phyloP scores from a whole-genome alignment of 2,329 filamentous ascomycete species.

The Talaromyces sp. region DNA sequence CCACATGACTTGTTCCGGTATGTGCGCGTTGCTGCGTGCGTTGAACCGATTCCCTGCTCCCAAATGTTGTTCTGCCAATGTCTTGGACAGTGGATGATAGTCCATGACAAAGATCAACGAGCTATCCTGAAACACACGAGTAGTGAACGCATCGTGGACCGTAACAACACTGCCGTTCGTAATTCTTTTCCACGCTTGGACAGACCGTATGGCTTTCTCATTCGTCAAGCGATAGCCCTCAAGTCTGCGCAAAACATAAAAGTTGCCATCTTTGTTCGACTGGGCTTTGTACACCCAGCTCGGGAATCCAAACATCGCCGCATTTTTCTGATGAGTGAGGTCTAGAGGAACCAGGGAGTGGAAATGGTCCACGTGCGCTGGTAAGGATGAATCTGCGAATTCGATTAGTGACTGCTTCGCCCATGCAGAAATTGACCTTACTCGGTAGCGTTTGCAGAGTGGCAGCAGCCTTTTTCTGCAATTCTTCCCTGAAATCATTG shows the following conservation, averaged over 20 bases:
- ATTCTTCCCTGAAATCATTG: slow-evolving; percentile 79
- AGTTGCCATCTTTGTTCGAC: slow-evolving; percentile 80
- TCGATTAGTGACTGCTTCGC: slow-evolving; percentile 9
- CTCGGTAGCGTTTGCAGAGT: slow-evolving; percentile 80
- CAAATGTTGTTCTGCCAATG: slow-evolving; percentile 74
- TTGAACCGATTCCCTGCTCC: slow-evolving; percentile 39
- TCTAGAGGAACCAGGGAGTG: slow-evolving; percentile 90
- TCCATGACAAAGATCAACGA: slow-evolving; percentile 92
- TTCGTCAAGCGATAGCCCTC: slow-evolving; percentile 88
- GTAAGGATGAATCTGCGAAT: slow-evolving; percentile 62
- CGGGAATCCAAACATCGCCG: slow-evolving; percentile 76
- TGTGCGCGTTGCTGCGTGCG: slow-evolving; percentile 42
- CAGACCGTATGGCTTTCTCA: slow-evolving; percentile 79
- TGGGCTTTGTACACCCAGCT: slow-evolving; percentile 96
- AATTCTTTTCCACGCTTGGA: slow-evolving; percentile 86
- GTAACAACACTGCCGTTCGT: slow-evolving; percentile 78
- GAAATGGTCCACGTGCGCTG: slow-evolving; percentile 75
- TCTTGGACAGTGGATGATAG: slow-evolving; percentile 88
- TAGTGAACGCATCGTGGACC: slow-evolving; percentile 89
- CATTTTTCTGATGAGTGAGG: slow-evolving; percentile 72
- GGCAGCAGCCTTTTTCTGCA: slow-evolving; percentile 84
- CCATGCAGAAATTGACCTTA: slow-evolving; percentile 38
- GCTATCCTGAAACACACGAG: slow-evolving; percentile 86
- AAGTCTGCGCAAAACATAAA: slow-evolving; percentile 81
- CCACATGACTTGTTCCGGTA: slow-evolving; percentile 79